Evolutionary conservation across 176 grass and related monocot genomes (phyloP).

Genomic region (Ensete ventricosum): DNA sequence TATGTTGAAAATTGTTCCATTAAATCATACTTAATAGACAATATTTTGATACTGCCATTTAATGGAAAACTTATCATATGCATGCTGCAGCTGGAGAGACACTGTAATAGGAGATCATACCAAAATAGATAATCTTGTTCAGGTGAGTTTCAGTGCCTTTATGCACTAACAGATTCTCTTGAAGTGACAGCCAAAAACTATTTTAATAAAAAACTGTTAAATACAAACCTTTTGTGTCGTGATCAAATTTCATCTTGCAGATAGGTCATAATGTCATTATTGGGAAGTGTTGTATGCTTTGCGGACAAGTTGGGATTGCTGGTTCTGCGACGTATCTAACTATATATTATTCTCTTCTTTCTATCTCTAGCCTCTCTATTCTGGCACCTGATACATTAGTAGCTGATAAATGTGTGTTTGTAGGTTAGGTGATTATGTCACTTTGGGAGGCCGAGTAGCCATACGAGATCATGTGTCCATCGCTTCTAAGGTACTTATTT

Average conservation of each 20-base stretch:
- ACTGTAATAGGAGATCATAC: constrained; percentile 71
- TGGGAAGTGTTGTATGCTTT: constrained; percentile 81
- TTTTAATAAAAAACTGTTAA: not conserved
- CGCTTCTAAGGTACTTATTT: constrained; percentile 43
- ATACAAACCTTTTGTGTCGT: not conserved
- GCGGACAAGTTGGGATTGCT: constrained; percentile 90
- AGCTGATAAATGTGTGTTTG: not conserved
- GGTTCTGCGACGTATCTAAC: constrained; percentile 63
- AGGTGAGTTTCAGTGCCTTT: constrained; percentile 29
- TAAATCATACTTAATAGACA: not conserved
- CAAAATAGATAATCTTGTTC: constrained; percentile 95
- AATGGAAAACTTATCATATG: not conserved
- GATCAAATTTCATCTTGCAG: constrained; percentile 35
- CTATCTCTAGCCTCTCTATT: not conserved
- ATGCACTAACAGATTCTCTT: not conserved
- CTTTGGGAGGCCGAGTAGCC: constrained; percentile 58
- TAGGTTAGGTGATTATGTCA: constrained; percentile 55
- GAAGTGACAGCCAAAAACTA: not conserved
- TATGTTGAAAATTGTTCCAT: not conserved
- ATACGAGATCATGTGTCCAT: constrained; percentile 55
- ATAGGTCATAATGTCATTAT: constrained; percentile 89
- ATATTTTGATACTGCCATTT: not conserved
- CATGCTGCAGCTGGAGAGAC: constrained; percentile 68
- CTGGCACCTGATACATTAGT: not conserved
- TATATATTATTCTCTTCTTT: constrained; percentile 5